Base-by-base conservation (phyloP, 2,329 filamentous ascomycete species). In the Cercospora nicotianae region DNA sequence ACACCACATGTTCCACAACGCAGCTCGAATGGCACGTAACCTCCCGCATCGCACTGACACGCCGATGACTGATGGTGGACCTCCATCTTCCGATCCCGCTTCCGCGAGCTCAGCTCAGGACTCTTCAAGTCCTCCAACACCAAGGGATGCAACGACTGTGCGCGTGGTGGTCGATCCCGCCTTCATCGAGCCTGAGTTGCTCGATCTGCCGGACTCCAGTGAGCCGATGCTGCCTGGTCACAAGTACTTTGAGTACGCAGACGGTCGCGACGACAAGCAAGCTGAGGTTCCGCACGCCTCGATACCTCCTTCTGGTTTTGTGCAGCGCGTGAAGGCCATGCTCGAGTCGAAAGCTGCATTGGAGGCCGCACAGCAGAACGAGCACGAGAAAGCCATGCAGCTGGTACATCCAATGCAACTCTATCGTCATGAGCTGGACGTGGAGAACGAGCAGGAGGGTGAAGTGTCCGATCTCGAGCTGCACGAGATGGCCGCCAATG, bases 71-170 rank as follows among this genome's bases (percentile, higher is more conserved):
- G 79, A 82, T 53, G 76, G 77, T 1, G 79, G 81, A 13, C 75
- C 77, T 5, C 79, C 80, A 13, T 83, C 81, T 1, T 83, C 81
- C 1, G 81, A 83, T 67, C 77, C 79, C 53, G 77, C 80, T 39
- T 80, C 79, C 1, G 78, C 79, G n/a, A 73, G 75, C 57, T 77
- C 76, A n/a, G 75, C 75, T 6, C 81, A 81, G 18, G 78, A 73
- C 3, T 77, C 77, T 2, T 77, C 77, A 18, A 77, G 72, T 60
- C 78, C 77, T n/a, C 73, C 80, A 26, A 83, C 82, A 7, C 82
- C 82, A 0, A 78, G 77, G 60, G 78, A 81, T 67, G 71, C 75
- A 13, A 75, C 72, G 16, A 75, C 77, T 9, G 75, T 80, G 53
- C 78, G 80, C 65, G 78, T 78, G 5, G 69, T 64, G 9, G 72